phyloP scores from a whole-genome alignment of 2,329 filamentous ascomycete species.

The Orbilia oligospora region DNA sequence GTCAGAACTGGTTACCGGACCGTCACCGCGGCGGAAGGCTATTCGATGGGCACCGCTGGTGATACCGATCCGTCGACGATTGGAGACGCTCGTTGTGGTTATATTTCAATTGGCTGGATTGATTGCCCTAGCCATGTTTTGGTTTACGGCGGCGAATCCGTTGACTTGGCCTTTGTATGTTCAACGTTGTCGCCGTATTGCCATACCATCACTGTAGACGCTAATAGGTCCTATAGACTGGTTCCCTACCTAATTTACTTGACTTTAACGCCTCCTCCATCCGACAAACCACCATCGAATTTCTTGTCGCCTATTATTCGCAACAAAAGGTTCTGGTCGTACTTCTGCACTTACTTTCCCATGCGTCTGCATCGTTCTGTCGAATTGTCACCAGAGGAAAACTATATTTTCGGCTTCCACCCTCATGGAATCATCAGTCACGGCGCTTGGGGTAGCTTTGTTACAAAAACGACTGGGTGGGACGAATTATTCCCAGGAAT shows the following conservation, averaged over 20 bases:
- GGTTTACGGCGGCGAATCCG: slow-evolving; percentile 90
- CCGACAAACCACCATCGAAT: slow-evolving; percentile 80
- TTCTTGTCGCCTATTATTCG: slow-evolving; percentile 80
- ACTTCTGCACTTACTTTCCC: slow-evolving; percentile 94
- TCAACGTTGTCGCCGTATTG: slow-evolving; percentile 64
- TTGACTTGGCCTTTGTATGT: slow-evolving; percentile 86
- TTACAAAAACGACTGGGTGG: slow-evolving; percentile 73
- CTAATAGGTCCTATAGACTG: slow-evolving; percentile 67
- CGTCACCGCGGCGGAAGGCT: slow-evolving; percentile 64
- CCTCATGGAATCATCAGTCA: slow-evolving; percentile 89
- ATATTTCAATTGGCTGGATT: slow-evolving; percentile 80
- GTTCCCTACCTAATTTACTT: slow-evolving; percentile 86
- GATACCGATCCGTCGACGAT: slow-evolving; percentile 78
- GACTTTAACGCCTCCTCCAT: slow-evolving; percentile 82
- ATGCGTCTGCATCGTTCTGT: slow-evolving; percentile 87
- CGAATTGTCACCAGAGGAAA: slow-evolving; percentile 82
- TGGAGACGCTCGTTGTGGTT: slow-evolving; percentile 84
- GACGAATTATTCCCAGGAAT: slow-evolving; percentile 91
- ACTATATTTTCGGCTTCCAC: slow-evolving; percentile 98
- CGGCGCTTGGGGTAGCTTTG: slow-evolving; percentile 56
- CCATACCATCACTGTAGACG: background rate
- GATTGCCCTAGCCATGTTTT: slow-evolving; percentile 83
- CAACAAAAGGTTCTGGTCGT: slow-evolving; percentile 81
- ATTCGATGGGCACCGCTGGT: slow-evolving; percentile 88
- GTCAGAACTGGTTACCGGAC: slow-evolving; percentile 47